These are phyloP conservation scores for Apiotrichum akiyoshidainum DNA, from an alignment of 1,284 basidiomycete species.

Conservation along the genomic window DNA sequence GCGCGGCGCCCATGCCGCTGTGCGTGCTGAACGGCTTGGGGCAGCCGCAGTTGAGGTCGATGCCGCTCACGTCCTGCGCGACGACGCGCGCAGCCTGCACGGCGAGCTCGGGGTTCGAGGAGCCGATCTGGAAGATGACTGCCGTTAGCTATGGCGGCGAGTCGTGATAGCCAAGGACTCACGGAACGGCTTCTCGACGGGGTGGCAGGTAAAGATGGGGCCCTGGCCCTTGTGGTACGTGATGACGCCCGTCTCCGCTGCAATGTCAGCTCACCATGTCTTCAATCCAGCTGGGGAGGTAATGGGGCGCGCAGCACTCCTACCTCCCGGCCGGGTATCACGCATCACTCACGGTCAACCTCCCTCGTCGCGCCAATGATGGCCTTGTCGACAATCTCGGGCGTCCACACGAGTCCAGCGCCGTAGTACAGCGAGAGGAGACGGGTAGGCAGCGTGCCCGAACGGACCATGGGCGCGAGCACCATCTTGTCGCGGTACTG, in stretches of 20 bases:
- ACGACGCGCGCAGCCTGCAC: constrained; percentile 86
- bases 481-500: constrained; percentile 71
- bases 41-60: constrained; percentile 66
- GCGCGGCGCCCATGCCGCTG: constrained; percentile 92
- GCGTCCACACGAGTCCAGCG: constrained; percentile 92
- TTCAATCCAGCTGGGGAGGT: too few species aligned
- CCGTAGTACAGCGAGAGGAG: constrained; percentile 88
- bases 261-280: constrained; percentile 12
- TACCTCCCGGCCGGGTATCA: not conserved
- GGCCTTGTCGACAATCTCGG: constrained; percentile 94
- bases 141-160: not conserved
- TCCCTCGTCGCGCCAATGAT: constrained; percentile 78
- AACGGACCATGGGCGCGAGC: constrained; percentile 92
- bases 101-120: constrained; percentile 80
- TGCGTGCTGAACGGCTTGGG: constrained; percentile 95
- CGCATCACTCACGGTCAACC: constrained; percentile 69
- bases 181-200: constrained; percentile 82
- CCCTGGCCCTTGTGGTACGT: constrained; percentile 72
- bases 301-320: too few species aligned
- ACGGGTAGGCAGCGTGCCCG: constrained; percentile 63
- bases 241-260: constrained; percentile 82
- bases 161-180: constrained; percentile 15
- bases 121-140: constrained; percentile 75
- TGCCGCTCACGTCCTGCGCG: constrained; percentile 82
- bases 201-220: constrained; percentile 88